phyloP scores from a whole-genome alignment of 2,329 filamentous ascomycete genomes.

The Aspergillus hiratsukae region DNA sequence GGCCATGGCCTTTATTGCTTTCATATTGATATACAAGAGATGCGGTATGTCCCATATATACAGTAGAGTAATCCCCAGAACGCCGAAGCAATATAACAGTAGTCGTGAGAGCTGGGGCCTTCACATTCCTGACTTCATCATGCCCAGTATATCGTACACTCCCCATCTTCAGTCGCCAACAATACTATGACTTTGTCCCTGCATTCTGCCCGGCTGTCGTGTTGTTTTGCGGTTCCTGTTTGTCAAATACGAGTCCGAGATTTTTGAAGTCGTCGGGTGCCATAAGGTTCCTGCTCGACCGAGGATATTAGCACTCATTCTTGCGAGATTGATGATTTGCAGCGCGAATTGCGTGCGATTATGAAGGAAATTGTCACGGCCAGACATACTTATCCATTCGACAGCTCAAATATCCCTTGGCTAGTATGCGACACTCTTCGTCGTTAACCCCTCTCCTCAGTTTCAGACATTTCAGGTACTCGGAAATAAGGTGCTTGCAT shows the following conservation, averaged over 20 bases:
- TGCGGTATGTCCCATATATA: constrained; percentile 1
- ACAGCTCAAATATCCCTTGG: constrained; percentile 84
- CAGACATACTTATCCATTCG: constrained; percentile 82
- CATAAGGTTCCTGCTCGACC: constrained; percentile 73
- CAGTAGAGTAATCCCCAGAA: not conserved
- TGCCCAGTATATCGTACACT: constrained; percentile 1
- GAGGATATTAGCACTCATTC: not conserved
- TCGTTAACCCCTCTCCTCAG: constrained; percentile 79
- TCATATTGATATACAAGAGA: not conserved
- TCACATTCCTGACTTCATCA: not conserved
- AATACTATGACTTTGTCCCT: constrained; percentile 9
- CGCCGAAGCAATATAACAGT: not conserved
- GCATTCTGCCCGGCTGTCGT: constrained; percentile 3
- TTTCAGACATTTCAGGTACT: constrained; percentile 84
- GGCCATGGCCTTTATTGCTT: not conserved
- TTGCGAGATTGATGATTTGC: not conserved
- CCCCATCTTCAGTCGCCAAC: not conserved
- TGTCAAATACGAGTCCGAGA: constrained; percentile 67
- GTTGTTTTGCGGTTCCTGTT: constrained; percentile 20
- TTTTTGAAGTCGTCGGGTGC: constrained; percentile 93
- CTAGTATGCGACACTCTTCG: constrained; percentile 74
- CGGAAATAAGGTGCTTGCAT: constrained; percentile 83
- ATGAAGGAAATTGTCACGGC: not conserved
- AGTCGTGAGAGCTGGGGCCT: not conserved
- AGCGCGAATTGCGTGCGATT: not conserved